phyloP scores from a whole-genome alignment of 2,329 filamentous ascomycete genomes.

The Stachybotrys elegans region DNA sequence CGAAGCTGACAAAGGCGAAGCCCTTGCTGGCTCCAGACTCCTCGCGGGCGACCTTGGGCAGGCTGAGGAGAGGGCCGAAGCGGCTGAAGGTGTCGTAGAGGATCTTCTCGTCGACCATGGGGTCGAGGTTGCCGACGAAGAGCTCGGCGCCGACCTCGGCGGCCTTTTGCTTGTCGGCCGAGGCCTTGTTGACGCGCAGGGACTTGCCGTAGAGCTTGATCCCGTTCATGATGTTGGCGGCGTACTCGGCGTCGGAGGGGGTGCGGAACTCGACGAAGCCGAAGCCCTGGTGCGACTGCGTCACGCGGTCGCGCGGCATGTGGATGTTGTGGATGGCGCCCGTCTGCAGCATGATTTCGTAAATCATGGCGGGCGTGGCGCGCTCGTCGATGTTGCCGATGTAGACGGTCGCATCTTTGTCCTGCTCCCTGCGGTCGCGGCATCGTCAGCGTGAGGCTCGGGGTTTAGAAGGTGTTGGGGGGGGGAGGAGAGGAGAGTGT shows the following conservation, averaged over 20 bases:
- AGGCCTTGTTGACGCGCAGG: constrained; percentile 90
- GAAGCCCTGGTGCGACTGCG: constrained; percentile 94
- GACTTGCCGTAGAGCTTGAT: constrained; percentile 90
- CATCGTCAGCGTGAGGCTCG: too few relatives aligned
- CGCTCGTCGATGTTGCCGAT: constrained; percentile 98
- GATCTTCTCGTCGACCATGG: constrained; percentile 91
- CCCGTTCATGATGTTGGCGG: constrained; percentile 93
- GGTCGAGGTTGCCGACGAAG: constrained; percentile 92
- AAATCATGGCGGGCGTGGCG: constrained; percentile 82
- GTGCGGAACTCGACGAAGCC: constrained; percentile 98
- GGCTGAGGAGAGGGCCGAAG: constrained; percentile 78
- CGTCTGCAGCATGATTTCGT: constrained; percentile 97
- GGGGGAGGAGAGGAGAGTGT: constrained; percentile 1
- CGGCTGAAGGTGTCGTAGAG: constrained; percentile 91
- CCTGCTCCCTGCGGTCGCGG: constrained; percentile 86
- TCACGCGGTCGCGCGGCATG: constrained; percentile 95
- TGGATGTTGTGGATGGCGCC: constrained; percentile 97
- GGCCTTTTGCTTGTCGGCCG: constrained; percentile 88
- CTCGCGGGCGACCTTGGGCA: constrained; percentile 90
- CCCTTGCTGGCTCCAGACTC: constrained; percentile 86
- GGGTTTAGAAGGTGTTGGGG: not conserved
- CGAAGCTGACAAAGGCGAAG: constrained; percentile 92
- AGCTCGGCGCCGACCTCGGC: constrained; percentile 94
- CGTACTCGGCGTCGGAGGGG: constrained; percentile 94
- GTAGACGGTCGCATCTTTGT: constrained; percentile 97